A percentile compares a stretch with the other conserved stretches of the same genome.
Evolutionary conservation across 2,329 filamentous ascomycete species (phyloP).

Genomic region (Penicillium sp.): DNA sequence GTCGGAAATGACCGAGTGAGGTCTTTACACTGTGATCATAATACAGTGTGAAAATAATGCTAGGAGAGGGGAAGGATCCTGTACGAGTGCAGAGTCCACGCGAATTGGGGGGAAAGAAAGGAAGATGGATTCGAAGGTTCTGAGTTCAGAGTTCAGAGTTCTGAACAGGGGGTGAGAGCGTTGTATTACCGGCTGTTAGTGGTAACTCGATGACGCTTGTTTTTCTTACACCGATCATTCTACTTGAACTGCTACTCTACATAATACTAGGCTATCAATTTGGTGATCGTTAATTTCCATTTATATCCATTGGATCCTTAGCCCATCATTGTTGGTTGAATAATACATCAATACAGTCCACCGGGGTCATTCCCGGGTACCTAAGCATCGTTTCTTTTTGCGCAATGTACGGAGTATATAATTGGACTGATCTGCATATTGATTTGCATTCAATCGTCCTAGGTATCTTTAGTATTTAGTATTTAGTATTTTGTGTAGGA

Average conservation of each 20-base stretch:
- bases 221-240: neutral
- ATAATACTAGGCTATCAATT: neutral
- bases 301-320: neutral
- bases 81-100: constrained; percentile 4
- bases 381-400: constrained; percentile 3
- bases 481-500: too few relatives aligned
- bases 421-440: neutral
- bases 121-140: constrained; percentile 12
- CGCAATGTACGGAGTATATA: neutral
- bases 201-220: neutral
- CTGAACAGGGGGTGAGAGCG: constrained; percentile 3
- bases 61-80: constrained; percentile 2
- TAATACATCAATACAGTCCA: constrained; percentile 10
- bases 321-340: neutral
- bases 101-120: constrained; percentile 10
- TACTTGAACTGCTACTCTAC: neutral
- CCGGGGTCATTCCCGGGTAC: constrained; percentile 6
- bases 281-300: neutral
- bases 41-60: constrained; percentile 12
- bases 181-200: neutral
- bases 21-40: constrained; percentile 25
- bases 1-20: constrained; percentile 16
- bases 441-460: neutral
- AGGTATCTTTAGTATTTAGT: too few relatives aligned
- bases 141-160: too few relatives aligned